phyloP scores from a whole-genome alignment of 257 asterid species.

The Rauvolfia tetraphylla region DNA sequence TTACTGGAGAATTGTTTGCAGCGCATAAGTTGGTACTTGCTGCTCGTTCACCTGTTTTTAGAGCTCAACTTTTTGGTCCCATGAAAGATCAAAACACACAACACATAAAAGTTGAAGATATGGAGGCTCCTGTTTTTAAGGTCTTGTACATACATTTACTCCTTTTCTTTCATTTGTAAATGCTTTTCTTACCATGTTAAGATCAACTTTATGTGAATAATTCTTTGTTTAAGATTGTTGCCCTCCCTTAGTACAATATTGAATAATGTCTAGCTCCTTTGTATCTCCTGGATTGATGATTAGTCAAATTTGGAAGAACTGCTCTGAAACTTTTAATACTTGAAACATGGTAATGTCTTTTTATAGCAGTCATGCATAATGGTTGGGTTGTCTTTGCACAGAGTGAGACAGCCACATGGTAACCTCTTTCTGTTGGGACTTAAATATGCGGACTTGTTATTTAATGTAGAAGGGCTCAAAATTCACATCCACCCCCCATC shows the following conservation, averaged over 20 bases:
- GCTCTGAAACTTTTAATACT: not conserved
- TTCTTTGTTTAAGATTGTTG: not conserved
- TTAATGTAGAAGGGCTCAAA: not conserved
- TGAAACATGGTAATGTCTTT: not conserved
- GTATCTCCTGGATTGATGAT: not conserved
- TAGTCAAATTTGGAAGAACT: not conserved
- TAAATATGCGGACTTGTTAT: not conserved
- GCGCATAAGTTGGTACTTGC: constrained; percentile 96
- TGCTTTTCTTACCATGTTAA: not conserved
- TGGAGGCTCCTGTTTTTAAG: constrained; percentile 90
- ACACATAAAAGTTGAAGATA: constrained; percentile 65
- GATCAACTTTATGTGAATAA: not conserved
- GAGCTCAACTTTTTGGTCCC: constrained; percentile 94
- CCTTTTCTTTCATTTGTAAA: not conserved
- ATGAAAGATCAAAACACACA: constrained; percentile 81
- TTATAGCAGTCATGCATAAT: not conserved
- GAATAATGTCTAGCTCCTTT: not conserved
- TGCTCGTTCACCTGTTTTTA: constrained; percentile 92
- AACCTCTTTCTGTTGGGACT: not conserved
- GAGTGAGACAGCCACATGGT: not conserved
- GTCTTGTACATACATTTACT: constrained; percentile 23
- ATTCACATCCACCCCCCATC: not conserved
- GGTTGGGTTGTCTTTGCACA: not conserved
- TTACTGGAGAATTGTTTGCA: constrained; percentile 63
- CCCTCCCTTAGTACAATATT: not conserved